Percentiles rank a stretch among this genome's conserved stretches.
phyloP scores from a whole-genome alignment of 148 eudicot species.

The Spergularia marina region DNA sequence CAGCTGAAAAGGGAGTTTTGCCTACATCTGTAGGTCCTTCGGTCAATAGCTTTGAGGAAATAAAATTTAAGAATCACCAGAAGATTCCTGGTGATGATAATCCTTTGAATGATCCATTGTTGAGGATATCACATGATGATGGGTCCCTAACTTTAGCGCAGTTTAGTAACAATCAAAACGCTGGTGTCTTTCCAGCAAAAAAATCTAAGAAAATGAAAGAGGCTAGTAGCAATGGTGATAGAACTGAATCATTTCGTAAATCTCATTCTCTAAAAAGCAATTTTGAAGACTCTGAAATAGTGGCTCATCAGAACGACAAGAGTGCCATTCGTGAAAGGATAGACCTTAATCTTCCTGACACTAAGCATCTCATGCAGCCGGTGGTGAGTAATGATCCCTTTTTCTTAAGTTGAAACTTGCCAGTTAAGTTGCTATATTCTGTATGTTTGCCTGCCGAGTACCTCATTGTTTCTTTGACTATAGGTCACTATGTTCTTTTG shows the following conservation, averaged over 20 bases:
- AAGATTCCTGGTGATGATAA: conserved; percentile 47
- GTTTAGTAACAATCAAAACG: conserved; percentile 45
- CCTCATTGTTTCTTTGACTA: background rate
- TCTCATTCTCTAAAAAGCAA: conserved; percentile 39
- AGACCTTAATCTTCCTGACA: conserved; percentile 61
- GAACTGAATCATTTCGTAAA: conserved; percentile 43
- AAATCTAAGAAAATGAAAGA: conserved; percentile 49
- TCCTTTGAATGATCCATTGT: conserved; percentile 33
- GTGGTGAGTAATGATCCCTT: conserved; percentile 49
- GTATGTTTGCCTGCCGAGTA: background rate
- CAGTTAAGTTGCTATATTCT: conserved; percentile 1
- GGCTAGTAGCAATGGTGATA: conserved; percentile 41
- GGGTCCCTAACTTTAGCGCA: conserved; percentile 28
- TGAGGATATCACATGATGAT: conserved; percentile 42
- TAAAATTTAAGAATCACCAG: conserved; percentile 40
- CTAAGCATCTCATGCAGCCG: conserved; percentile 47
- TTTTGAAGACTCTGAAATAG: conserved; percentile 36
- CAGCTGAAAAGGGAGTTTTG: conserved; percentile 39
- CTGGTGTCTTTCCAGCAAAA: conserved; percentile 35
- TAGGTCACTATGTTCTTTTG: background rate
- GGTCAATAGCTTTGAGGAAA: conserved; percentile 35
- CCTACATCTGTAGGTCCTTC: conserved; percentile 41
- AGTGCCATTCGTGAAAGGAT: conserved; percentile 51
- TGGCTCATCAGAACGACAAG: conserved; percentile 54
- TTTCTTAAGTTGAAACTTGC: conserved; percentile 3